These are phyloP conservation scores for Podaxis pistillaris DNA, from an alignment of 768 basidiomycete genomes.

Conservation along the genomic window DNA sequence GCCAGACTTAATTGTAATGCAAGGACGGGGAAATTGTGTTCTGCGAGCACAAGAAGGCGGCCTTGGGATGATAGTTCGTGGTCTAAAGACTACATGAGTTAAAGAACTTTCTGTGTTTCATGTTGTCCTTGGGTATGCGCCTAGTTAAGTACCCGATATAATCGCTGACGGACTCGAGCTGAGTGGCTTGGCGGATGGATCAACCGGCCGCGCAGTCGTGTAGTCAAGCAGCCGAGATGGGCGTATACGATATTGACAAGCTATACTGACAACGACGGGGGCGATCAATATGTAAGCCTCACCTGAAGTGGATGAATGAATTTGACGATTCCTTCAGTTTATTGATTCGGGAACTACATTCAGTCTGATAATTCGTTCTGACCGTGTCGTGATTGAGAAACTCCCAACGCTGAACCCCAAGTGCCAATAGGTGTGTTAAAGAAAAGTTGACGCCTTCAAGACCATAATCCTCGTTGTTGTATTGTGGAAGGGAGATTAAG, in stretches of 20 bases:
- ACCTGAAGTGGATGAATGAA: conserved; percentile 71
- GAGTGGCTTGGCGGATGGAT: conserved; percentile 55
- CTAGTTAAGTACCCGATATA: conserved; percentile 57
- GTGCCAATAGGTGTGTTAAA: conserved; percentile 41
- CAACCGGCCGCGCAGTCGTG: conserved; percentile 54
- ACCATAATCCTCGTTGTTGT: conserved; percentile 66
- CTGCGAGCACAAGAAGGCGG: conserved; percentile 18
- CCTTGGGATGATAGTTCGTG: conserved; percentile 74
- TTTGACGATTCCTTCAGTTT: conserved; percentile 38
- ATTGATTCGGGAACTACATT: conserved; percentile 67
- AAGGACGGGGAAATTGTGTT: not conserved
- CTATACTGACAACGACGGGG: conserved; percentile 67
- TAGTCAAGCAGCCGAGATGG: conserved; percentile 41
- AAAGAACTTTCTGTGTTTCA: conserved; percentile 70
- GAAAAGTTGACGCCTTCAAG: conserved; percentile 63
- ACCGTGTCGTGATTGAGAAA: conserved; percentile 49
- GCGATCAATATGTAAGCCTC: conserved; percentile 53
- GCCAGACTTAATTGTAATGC: conserved; percentile 60
- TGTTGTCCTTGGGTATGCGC: conserved; percentile 55
- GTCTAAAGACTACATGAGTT: conserved; percentile 69
- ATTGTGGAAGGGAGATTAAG: conserved; percentile 59
- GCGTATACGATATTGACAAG: conserved; percentile 57
- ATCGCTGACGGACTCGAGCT: conserved; percentile 65
- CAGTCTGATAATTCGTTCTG: conserved; percentile 42
- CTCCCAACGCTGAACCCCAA: conserved; percentile 65